Conservation (phyloP, 148 eudicot species). For the Rhododendron henanense region DNA sequence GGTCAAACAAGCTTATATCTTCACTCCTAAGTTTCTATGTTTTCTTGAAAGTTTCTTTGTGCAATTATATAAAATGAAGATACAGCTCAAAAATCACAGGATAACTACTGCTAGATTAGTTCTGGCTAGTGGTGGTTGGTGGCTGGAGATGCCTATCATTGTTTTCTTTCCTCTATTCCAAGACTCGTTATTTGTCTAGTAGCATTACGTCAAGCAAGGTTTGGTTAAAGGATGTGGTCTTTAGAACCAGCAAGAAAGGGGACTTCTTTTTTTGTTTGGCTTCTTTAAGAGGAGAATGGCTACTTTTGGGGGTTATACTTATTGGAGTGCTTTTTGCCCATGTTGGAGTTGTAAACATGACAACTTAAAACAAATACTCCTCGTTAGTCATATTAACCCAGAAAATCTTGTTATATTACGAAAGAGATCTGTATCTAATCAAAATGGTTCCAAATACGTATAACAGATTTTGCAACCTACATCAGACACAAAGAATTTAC, state of each 20-base stretch:
- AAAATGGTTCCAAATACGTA: background rate
- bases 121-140: background rate
- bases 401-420: background rate
- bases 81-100: background rate
- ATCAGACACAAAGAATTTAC: background rate
- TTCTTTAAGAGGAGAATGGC: background rate
- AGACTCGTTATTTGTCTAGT: background rate
- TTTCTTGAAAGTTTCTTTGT: conserved; percentile 1
- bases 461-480: background rate
- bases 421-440: background rate
- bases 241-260: background rate
- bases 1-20: conserved; percentile 6
- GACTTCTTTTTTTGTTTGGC: background rate
- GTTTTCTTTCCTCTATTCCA: background rate
- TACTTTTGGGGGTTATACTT: background rate
- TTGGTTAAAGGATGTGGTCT: background rate
- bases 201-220: background rate
- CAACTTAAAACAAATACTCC: background rate
- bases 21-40: background rate
- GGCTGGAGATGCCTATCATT: background rate
- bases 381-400: background rate
- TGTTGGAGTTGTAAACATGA: background rate
- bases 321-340: background rate
- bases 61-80: background rate
- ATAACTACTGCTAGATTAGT: background rate